These are phyloP conservation scores for Beta macrorhiza DNA, from an alignment of 179 eudicot genomes.

Conservation along the genomic window DNA sequence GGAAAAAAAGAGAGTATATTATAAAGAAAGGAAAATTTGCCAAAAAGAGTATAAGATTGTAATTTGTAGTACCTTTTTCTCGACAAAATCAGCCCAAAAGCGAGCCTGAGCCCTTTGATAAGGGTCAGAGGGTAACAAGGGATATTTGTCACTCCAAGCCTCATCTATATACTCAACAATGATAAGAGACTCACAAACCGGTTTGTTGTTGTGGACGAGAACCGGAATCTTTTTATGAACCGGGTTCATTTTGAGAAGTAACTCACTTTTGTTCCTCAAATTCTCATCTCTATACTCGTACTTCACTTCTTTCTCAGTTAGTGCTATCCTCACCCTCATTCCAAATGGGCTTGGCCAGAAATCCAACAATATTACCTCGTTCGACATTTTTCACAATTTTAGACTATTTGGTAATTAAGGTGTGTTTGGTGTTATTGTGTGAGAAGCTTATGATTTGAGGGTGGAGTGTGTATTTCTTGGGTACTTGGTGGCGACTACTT, in stretches of 20 bases:
- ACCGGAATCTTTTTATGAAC: conserved; percentile 15
- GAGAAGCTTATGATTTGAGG: too few species aligned
- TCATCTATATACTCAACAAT: conserved; percentile 7
- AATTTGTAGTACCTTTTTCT: conserved; percentile 2
- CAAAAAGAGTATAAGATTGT: not conserved
- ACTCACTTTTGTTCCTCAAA: conserved; percentile 5
- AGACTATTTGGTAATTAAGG: too few species aligned
- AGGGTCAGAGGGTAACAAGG: conserved; percentile 10
- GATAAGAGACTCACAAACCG: conserved; percentile 1
- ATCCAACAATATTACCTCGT: not conserved
- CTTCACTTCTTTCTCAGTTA: not conserved
- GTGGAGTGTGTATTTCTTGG: too few species aligned
- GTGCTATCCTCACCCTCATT: conserved; percentile 6
- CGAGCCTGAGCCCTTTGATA: conserved; percentile 10
- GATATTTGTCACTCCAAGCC: not conserved
- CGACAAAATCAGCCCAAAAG: conserved; percentile 15
- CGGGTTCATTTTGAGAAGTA: conserved; percentile 12
- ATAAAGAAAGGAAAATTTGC: not conserved
- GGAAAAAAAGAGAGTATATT: not conserved
- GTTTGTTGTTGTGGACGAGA: conserved; percentile 5
- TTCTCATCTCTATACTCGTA: conserved; percentile 12
- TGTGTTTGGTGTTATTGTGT: too few species aligned
- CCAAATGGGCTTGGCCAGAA: conserved; percentile 9
- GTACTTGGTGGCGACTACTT: too few species aligned
- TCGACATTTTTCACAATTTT: not conserved